Evolutionary conservation across 441 rosid species (phyloP).

Genomic region (Aquilaria agallochum): DNA sequence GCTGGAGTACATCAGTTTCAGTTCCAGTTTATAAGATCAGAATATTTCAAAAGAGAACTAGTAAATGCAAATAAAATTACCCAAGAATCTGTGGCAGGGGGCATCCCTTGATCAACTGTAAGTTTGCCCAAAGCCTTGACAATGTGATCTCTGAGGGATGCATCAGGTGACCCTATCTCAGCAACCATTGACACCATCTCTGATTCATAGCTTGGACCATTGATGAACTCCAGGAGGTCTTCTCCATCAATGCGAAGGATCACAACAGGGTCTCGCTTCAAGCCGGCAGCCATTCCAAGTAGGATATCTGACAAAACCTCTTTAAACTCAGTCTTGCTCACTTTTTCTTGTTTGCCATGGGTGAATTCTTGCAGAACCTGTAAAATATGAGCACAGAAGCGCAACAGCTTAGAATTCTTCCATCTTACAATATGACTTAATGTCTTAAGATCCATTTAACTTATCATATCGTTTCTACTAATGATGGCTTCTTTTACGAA

Average conservation of each 20-base stretch:
- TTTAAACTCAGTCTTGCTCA: conserved; percentile 71
- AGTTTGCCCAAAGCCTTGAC: conserved; percentile 55
- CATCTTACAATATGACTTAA: too few species aligned
- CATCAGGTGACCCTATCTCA: conserved; percentile 34
- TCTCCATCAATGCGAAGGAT: conserved; percentile 93
- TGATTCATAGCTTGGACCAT: conserved; percentile 53
- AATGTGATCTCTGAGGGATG: conserved; percentile 45
- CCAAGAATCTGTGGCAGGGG: conserved; percentile 79
- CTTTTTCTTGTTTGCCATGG: conserved; percentile 70
- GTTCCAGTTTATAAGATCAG: too few species aligned
- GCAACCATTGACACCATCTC: conserved; percentile 55
- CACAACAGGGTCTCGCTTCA: conserved; percentile 84
- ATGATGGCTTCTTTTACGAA: not conserved
- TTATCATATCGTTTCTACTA: too few species aligned
- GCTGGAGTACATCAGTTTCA: too few species aligned
- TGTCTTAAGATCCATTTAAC: too few species aligned
- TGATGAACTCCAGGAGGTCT: conserved; percentile 73
- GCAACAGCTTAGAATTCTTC: too few species aligned
- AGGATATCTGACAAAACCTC: conserved; percentile 78
- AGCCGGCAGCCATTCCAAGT: conserved; percentile 90
- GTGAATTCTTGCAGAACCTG: conserved; percentile 80
- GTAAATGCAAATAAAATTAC: conserved; percentile 25
- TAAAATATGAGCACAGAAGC: too few species aligned
- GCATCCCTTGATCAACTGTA: conserved; percentile 86
- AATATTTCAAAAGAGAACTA: not conserved